Evolutionary conservation across 257 asterid genomes (phyloP).

Genomic region (Schizonepeta tenuifolia): DNA sequence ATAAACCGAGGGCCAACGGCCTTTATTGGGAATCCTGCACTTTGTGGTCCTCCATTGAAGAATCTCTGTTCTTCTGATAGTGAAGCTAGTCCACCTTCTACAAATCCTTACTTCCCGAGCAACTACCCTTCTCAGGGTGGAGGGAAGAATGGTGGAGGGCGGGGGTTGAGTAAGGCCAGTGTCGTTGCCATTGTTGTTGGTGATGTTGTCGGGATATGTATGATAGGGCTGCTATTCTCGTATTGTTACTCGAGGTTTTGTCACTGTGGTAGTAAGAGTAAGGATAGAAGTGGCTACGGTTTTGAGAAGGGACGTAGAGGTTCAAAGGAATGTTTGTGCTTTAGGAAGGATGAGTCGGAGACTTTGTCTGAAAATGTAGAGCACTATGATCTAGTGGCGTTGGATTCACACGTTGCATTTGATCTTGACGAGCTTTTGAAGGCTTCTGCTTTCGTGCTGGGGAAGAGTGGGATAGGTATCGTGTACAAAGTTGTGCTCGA

Average conservation of each 20-base stretch:
- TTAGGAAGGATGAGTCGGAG: conserved; percentile 78
- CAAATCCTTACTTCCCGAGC: conserved; percentile 65
- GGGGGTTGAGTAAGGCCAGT: conserved; percentile 63
- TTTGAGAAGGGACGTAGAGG: conserved; percentile 60
- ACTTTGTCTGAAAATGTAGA: conserved; percentile 75
- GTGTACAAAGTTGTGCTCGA: conserved; percentile 93
- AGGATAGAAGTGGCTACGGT: conserved; percentile 50
- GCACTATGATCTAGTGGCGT: conserved; percentile 70
- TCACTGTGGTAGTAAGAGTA: conserved; percentile 49
- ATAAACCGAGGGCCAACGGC: conserved; percentile 95
- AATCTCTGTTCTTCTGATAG: conserved; percentile 58
- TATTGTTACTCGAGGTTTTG: conserved; percentile 69
- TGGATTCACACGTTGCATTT: conserved; percentile 73
- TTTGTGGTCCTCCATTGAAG: conserved; percentile 90
- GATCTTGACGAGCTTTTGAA: conserved; percentile 88
- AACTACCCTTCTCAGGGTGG: conserved; percentile 52
- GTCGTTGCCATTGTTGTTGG: conserved; percentile 65
- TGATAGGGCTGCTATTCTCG: conserved; percentile 71
- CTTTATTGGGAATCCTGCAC: conserved; percentile 77
- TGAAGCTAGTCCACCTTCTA: conserved; percentile 57
- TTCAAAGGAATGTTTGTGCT: conserved; percentile 69
- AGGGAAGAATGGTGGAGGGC: conserved; percentile 37
- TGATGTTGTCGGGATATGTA: conserved; percentile 76
- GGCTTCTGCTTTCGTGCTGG: conserved; percentile 92
- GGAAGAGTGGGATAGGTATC: conserved; percentile 90